Evolutionary conservation across 164 flowering plant species (phyloP).

Genomic region (Macadamia tetraphylla): DNA sequence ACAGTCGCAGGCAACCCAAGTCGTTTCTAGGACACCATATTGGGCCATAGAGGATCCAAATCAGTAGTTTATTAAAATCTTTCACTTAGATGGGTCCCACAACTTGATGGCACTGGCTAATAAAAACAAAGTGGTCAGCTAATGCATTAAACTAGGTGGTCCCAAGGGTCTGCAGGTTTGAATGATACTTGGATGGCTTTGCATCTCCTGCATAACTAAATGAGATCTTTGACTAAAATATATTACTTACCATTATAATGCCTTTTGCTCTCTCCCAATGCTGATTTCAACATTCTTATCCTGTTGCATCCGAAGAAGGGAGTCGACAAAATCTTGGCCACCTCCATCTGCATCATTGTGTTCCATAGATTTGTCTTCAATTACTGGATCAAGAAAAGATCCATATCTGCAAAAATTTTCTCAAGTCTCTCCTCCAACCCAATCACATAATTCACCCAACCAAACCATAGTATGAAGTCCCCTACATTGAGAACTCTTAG

Average conservation of each 20-base stretch:
- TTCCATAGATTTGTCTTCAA: neutral
- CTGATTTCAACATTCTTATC: neutral
- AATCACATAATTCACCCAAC: neutral
- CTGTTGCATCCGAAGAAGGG: neutral
- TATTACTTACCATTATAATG: neutral
- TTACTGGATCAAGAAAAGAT: neutral
- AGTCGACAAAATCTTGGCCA: neutral
- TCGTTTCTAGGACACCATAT: too few species aligned
- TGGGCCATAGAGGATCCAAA: too few species aligned
- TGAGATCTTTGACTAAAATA: too few species aligned
- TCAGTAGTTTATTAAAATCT: too few species aligned
- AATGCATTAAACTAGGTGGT: too few species aligned
- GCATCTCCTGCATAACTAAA: too few species aligned
- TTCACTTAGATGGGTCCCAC: too few species aligned
- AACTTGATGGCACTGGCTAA: too few species aligned
- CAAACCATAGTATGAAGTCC: constrained; percentile 1
- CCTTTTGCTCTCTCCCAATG: neutral
- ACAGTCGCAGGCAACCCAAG: too few species aligned
- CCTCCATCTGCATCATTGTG: neutral
- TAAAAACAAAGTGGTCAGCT: too few species aligned
- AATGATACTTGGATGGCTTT: too few species aligned
- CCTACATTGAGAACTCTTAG: neutral
- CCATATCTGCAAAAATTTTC: neutral
- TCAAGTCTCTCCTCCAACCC: neutral
- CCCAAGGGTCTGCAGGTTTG: too few species aligned